These are phyloP conservation scores for Didymella keratinophila DNA, from an alignment of 2,329 filamentous ascomycete genomes.

Conservation along the genomic window DNA sequence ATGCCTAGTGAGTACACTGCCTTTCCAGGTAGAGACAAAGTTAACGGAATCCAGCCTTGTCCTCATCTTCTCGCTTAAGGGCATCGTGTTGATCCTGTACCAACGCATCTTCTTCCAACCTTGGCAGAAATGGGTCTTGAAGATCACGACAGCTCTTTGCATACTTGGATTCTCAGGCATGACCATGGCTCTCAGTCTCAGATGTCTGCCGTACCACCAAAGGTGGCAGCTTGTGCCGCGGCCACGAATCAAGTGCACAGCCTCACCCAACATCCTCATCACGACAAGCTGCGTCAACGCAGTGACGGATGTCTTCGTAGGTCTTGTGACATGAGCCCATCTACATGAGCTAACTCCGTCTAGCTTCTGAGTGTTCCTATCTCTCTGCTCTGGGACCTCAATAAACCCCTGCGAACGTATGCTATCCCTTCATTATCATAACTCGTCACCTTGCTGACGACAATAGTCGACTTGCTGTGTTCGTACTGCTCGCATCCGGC, in stretches of 20 bases:
- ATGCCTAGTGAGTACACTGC: slow-evolving; percentile 21
- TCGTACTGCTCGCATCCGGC: slow-evolving; percentile 23
- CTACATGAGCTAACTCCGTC: neutral
- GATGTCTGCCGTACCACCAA: slow-evolving; percentile 14
- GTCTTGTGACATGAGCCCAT: neutral
- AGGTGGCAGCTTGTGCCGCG: slow-evolving; percentile 19
- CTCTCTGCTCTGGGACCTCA: slow-evolving; percentile 25
- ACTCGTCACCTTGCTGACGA: neutral
- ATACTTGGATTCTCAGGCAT: slow-evolving; percentile 13
- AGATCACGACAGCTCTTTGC: slow-evolving; percentile 17
- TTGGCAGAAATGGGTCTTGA: slow-evolving; percentile 22
- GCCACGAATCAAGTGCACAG: slow-evolving; percentile 16
- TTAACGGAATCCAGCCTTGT: slow-evolving; percentile 5
- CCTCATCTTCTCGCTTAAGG: slow-evolving; percentile 25
- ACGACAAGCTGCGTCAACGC: slow-evolving; percentile 24
- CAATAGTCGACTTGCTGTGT: slow-evolving; percentile 12
- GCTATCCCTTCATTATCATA: neutral
- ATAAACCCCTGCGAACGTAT: slow-evolving; percentile 20
- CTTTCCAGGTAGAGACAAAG: no score
- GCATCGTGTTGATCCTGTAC: slow-evolving; percentile 25
- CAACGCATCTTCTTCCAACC: slow-evolving; percentile 18
- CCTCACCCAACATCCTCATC: slow-evolving; percentile 22
- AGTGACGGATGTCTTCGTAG: slow-evolving; percentile 19
- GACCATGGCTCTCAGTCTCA: slow-evolving; percentile 16
- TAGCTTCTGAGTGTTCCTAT: slow-evolving; percentile 22